Evolutionary conservation across 352 stramenopile species (phyloP).

Genomic region (Thraustotheca clavata): DNA sequence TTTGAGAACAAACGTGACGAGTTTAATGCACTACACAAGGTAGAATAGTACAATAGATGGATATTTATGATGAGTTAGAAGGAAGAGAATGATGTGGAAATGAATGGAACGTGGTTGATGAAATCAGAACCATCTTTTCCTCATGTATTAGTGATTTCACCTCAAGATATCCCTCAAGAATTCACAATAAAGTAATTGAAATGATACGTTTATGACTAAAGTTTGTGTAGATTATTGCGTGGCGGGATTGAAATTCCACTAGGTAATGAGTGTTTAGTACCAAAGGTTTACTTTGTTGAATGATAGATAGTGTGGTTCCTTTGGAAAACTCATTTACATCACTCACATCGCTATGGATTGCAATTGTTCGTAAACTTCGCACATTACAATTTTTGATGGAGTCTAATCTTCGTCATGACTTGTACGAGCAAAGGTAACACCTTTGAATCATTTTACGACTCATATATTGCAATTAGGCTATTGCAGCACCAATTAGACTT

Average conservation of each 20-base stretch:
- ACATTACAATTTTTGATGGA: constrained; percentile 6
- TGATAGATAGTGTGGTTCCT: neutral
- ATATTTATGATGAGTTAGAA: neutral
- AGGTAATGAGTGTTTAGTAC: neutral
- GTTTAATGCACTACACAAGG: neutral
- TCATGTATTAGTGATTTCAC: constrained; percentile 9
- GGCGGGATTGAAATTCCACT: neutral
- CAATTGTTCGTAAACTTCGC: neutral
- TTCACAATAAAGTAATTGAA: neutral
- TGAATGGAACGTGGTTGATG: constrained; percentile 8
- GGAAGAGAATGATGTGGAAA: neutral
- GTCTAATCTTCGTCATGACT: neutral
- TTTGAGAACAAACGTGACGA: neutral
- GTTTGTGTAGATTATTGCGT: neutral
- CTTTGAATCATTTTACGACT: neutral
- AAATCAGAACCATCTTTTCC: constrained; percentile 13
- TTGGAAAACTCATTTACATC: neutral
- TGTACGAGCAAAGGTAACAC: neutral
- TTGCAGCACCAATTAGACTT: neutral
- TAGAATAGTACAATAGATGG: neutral
- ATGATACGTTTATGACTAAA: neutral
- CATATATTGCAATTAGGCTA: neutral
- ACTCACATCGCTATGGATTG: constrained; percentile 5
- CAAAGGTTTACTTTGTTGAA: neutral
- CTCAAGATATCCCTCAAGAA: neutral